Evolutionary conservation across 2,329 filamentous ascomycete species (phyloP).

Genomic region (Talaromyces sp.): DNA sequence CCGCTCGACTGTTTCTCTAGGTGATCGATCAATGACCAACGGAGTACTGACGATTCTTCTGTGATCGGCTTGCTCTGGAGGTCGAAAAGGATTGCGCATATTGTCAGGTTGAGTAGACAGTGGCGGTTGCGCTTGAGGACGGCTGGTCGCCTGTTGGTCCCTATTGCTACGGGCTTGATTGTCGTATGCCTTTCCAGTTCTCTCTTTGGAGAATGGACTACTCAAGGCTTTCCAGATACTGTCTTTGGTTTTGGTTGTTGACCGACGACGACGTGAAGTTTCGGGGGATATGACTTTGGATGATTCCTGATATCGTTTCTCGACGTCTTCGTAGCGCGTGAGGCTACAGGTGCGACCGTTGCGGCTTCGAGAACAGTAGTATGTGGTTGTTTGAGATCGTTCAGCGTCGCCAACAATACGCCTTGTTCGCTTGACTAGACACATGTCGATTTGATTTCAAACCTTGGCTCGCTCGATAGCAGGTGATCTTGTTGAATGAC

Average conservation of each 20-base stretch:
- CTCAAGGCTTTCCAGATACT: conserved; percentile 5
- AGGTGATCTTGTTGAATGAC: not conserved
- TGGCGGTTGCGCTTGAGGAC: not conserved
- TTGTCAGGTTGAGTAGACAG: not conserved
- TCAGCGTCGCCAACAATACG: conserved; percentile 22
- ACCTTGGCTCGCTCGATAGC: not conserved
- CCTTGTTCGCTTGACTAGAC: conserved; percentile 20
- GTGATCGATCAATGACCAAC: not conserved
- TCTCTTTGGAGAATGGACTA: not conserved
- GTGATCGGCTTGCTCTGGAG: not conserved
- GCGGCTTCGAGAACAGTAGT: conserved; percentile 21
- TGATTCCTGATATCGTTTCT: conserved; percentile 20
- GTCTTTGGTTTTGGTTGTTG: conserved; percentile 3
- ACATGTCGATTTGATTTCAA: conserved; percentile 17
- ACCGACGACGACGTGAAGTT: not conserved
- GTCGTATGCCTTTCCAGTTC: not conserved
- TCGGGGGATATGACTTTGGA: not conserved
- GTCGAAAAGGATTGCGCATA: not conserved
- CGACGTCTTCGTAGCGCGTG: conserved; percentile 19
- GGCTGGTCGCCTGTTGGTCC: not conserved
- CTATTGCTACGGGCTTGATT: not conserved
- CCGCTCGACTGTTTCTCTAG: not conserved
- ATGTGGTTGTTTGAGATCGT: conserved; percentile 24
- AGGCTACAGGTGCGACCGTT: conserved; percentile 18
- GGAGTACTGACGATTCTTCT: not conserved